phyloP scores from a whole-genome alignment of 2,329 filamentous ascomycete species.

The Penicillium sp. region DNA sequence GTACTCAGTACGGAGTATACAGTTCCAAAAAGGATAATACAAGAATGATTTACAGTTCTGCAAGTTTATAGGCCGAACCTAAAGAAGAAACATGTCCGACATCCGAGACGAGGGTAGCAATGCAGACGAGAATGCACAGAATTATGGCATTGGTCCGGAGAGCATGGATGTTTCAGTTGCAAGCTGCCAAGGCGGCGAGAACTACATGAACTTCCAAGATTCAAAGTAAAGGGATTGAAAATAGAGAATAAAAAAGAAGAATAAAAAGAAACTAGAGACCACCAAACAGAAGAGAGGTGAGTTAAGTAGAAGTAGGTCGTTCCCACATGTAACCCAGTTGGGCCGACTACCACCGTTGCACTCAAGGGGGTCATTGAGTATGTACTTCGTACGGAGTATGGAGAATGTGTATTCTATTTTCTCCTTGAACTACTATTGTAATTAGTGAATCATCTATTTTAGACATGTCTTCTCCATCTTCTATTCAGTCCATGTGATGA shows the following conservation, averaged over 20 bases:
- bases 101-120: background rate
- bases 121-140: background rate
- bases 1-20: too few relatives aligned
- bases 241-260: background rate
- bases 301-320: conserved; percentile 17
- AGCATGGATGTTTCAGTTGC: background rate
- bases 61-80: background rate
- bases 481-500: too few relatives aligned
- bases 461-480: too few relatives aligned
- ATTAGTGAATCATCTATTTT: too few relatives aligned
- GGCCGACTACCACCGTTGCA: conserved; percentile 32
- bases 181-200: background rate
- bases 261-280: background rate
- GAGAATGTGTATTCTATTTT: conserved; percentile 10
- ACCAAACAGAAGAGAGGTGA: background rate
- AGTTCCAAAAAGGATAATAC: background rate
- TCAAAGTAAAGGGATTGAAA: background rate
- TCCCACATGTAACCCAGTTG: conserved; percentile 28
- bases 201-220: background rate
- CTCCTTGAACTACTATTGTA: too few relatives aligned
- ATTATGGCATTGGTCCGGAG: background rate
- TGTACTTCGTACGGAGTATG: conserved; percentile 12
- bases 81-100: background rate
- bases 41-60: background rate
- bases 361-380: conserved; percentile 28